Percentiles rank a stretch among this genome's conserved stretches.
phyloP scores from a whole-genome alignment of 2,329 filamentous ascomycete species.

The Cordyceps militaris region DNA sequence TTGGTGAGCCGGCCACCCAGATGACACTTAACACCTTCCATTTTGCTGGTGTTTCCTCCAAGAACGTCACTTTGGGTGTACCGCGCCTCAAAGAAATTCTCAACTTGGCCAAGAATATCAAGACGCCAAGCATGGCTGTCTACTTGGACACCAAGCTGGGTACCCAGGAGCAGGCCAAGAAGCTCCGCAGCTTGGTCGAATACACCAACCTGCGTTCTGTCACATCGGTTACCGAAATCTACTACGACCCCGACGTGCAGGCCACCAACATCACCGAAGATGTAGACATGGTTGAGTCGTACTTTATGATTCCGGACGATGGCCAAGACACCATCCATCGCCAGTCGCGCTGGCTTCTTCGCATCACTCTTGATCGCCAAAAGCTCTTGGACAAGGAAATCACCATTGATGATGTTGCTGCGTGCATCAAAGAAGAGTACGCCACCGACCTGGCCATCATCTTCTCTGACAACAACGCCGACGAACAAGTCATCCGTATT shows the following conservation, averaged over 20 bases:
- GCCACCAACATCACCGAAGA: conserved; percentile 82
- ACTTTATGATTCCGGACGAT: conserved; percentile 89
- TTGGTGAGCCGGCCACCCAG: conserved; percentile 96
- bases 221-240: conserved; percentile 87
- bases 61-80: conserved; percentile 99
- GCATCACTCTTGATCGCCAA: conserved; percentile 86
- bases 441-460: conserved; percentile 80
- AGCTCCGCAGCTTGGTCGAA: conserved; percentile 81
- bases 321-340: conserved; percentile 52
- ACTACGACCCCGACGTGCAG: conserved; percentile 89
- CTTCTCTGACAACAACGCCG: conserved; percentile 96
- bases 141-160: conserved; percentile 62
- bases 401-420: conserved; percentile 83
- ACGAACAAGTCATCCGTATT: conserved; percentile 89
- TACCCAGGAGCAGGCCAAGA: conserved; percentile 75
- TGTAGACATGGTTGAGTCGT: conserved; percentile 90
- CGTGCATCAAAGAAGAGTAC: conserved; percentile 84
- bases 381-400: conserved; percentile 94
- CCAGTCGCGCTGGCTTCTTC: conserved; percentile 92
- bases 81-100: conserved; percentile 99
- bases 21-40: conserved; percentile 99
- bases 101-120: conserved; percentile 95
- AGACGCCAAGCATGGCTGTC: conserved; percentile 95
- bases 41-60: conserved; percentile 98
- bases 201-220: conserved; percentile 91